Evolutionary conservation across 1,139 yeast genomes (phyloP).

Genomic region (Geotrichum australiense): DNA sequence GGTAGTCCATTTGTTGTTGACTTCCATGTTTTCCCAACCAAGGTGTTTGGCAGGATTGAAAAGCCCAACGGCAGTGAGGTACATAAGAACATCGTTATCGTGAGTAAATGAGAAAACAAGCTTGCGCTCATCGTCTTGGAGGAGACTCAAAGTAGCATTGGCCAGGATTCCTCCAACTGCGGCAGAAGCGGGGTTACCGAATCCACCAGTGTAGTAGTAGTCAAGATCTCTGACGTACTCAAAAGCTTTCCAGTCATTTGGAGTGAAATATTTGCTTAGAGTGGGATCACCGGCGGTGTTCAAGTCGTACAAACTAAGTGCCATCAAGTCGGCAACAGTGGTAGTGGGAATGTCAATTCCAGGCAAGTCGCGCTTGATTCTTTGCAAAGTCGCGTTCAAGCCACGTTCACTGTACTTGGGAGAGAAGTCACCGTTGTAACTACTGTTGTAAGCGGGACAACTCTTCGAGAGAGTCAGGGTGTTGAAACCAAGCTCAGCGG

Average conservation of each 20-base stretch:
- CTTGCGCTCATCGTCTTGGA: conserved; percentile 29
- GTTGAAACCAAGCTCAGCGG: conserved; percentile 37
- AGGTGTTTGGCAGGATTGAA: conserved; percentile 36
- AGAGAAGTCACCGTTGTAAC: conserved; percentile 21
- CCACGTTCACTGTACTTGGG: conserved; percentile 4
- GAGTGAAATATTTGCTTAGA: conserved; percentile 47
- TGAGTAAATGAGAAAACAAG: conserved; percentile 48
- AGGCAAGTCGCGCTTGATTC: conserved; percentile 38
- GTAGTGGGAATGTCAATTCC: conserved; percentile 39
- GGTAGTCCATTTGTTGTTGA: conserved; percentile 38
- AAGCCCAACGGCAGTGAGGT: conserved; percentile 46
- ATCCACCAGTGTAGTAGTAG: conserved; percentile 48
- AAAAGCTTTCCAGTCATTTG: conserved; percentile 46
- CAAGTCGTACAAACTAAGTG: conserved; percentile 51
- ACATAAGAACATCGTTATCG: conserved; percentile 49
- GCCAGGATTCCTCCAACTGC: conserved; percentile 45
- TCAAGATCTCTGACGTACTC: conserved; percentile 43
- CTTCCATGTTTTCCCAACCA: conserved; percentile 35
- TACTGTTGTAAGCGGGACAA: conserved; percentile 20
- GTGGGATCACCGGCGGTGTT: conserved; percentile 49
- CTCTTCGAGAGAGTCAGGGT: conserved; percentile 33
- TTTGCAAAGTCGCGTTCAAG: conserved; percentile 33
- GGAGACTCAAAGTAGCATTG: conserved; percentile 43
- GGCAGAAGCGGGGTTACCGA: conserved; percentile 42
- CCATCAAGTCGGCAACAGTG: conserved; percentile 43